These are phyloP conservation scores for Ophiostoma himal-ulmi DNA, from an alignment of 2,329 filamentous ascomycete genomes.

Conservation along the genomic window DNA sequence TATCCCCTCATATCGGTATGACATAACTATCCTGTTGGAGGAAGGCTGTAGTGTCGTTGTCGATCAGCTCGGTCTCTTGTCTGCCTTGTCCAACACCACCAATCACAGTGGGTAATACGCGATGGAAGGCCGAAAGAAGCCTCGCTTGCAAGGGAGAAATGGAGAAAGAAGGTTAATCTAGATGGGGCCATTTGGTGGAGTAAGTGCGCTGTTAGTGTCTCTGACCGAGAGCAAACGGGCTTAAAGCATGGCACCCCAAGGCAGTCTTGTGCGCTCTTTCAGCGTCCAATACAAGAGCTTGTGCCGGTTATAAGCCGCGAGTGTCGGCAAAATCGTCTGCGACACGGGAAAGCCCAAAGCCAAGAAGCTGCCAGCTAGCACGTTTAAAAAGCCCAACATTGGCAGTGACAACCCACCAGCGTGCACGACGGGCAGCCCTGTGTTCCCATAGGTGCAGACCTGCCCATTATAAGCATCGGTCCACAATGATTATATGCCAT, in stretches of 20 bases:
- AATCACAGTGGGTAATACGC: neutral
- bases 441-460: neutral
- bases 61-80: neutral
- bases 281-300: neutral
- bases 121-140: constrained; percentile 1
- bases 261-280: neutral
- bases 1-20: neutral
- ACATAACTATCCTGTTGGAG: neutral
- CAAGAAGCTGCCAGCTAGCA: no score
- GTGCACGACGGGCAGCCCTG: neutral
- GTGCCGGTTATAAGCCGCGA: no score
- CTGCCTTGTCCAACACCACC: neutral
- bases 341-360: no score
- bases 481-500: neutral
- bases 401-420: neutral
- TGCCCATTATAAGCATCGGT: neutral
- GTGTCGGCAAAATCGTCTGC: no score
- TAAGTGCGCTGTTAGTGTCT: neutral
- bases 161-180: neutral
- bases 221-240: neutral
- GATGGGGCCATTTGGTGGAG: neutral
- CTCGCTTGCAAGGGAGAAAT: neutral
- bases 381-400: neutral
- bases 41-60: neutral
- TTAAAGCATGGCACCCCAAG: neutral